These are phyloP conservation scores for Termitomyces heimii DNA, from an alignment of 768 basidiomycete species.

Conservation along the genomic window DNA sequence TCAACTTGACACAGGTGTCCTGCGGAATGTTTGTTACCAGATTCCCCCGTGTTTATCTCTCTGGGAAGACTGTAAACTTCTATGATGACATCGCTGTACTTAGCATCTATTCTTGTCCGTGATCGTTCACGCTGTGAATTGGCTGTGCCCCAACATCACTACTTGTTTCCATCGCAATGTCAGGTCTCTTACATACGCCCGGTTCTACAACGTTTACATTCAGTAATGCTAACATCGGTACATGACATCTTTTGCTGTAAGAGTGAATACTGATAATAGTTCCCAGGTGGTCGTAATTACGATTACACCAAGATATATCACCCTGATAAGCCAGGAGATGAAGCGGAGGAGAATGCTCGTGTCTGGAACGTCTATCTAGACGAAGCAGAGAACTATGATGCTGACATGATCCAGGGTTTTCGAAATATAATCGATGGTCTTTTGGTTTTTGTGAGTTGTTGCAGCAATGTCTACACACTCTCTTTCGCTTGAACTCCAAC, in stretches of 20 bases:
- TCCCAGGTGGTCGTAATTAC: background rate
- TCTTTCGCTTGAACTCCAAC: slow-evolving; percentile 1
- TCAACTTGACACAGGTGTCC: background rate
- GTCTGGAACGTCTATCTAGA: slow-evolving; percentile 13
- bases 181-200: background rate
- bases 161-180: background rate
- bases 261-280: background rate
- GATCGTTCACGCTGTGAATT: background rate
- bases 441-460: background rate
- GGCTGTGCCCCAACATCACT: background rate
- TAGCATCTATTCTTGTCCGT: background rate
- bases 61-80: background rate
- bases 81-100: background rate
- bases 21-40: background rate
- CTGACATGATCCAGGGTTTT: slow-evolving; percentile 8
- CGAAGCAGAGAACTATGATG: slow-evolving; percentile 10
- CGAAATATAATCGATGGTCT: slow-evolving; percentile 11
- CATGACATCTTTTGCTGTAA: background rate
- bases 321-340: slow-evolving; percentile 8
- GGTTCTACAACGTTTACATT: background rate
- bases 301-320: slow-evolving; percentile 10
- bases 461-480: no score
- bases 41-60: background rate
- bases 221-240: background rate
- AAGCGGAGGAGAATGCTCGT: slow-evolving; percentile 10